phyloP scores from a whole-genome alignment of 2,329 filamentous ascomycete genomes.

The Aspergillus hortae region DNA sequence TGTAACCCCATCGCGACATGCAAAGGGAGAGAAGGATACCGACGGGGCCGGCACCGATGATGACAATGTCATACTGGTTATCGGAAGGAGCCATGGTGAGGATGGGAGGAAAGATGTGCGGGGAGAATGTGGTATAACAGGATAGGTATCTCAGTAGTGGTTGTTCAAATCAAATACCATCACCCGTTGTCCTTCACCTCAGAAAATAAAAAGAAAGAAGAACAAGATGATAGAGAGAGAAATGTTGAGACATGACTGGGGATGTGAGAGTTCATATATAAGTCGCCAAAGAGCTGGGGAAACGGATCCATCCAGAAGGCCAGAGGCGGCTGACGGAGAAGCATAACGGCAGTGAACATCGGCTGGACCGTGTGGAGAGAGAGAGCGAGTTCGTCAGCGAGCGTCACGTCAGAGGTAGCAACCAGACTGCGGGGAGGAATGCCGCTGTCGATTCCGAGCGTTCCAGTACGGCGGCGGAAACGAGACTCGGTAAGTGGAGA shows the following conservation, averaged over 20 bases:
- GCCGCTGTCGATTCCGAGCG: slow-evolving; percentile 26
- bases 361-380: slow-evolving; percentile 24
- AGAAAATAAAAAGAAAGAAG: not conserved
- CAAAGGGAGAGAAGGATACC: slow-evolving; percentile 85
- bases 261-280: slow-evolving; percentile 27
- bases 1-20: slow-evolving; percentile 88
- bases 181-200: not conserved
- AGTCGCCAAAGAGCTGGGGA: slow-evolving; percentile 9
- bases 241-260: slow-evolving; percentile 11
- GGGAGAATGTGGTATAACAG: not conserved
- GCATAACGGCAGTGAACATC: slow-evolving; percentile 35
- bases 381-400: slow-evolving; percentile 5
- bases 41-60: slow-evolving; percentile 84
- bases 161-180: not conserved
- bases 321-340: slow-evolving; percentile 21
- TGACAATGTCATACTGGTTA: slow-evolving; percentile 66
- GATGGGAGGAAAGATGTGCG: not conserved
- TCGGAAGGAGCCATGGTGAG: slow-evolving; percentile 24
- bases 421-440: slow-evolving; percentile 16
- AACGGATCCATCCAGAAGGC: slow-evolving; percentile 16
- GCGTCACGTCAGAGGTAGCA: slow-evolving; percentile 3
- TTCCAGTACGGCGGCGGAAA: slow-evolving; percentile 18
- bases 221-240: slow-evolving; percentile 2
- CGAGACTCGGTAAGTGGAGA: slow-evolving; percentile 29
- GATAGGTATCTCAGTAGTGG: not conserved